Evolutionary conservation across 2,329 filamentous ascomycete species (phyloP).

Genomic region (Alternaria sp.): DNA sequence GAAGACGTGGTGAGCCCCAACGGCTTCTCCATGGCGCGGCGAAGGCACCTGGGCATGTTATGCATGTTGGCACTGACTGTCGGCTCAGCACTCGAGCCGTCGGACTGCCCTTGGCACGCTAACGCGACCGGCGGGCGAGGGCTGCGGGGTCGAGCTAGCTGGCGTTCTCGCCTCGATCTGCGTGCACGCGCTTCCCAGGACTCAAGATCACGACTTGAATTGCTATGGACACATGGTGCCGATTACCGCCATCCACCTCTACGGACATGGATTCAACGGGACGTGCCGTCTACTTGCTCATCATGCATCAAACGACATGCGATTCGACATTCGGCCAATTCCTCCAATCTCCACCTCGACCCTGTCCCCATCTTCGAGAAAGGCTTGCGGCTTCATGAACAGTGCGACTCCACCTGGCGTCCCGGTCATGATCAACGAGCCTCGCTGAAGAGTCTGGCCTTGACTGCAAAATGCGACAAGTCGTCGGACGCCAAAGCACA

Average conservation of each 20-base stretch:
- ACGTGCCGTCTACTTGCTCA: too few species aligned
- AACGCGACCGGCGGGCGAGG: background rate
- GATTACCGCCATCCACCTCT: too few species aligned
- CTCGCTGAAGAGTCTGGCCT: slow-evolving; percentile 42
- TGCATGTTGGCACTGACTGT: background rate
- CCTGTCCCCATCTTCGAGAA: slow-evolving; percentile 46
- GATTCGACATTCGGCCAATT: background rate
- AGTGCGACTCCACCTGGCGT: slow-evolving; percentile 53
- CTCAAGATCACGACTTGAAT: too few species aligned
- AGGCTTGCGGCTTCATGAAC: slow-evolving; percentile 49
- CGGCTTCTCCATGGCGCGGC: background rate
- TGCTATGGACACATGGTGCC: too few species aligned
- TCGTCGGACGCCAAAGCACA: background rate
- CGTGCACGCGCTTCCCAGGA: too few species aligned
- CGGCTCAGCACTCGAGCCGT: background rate
- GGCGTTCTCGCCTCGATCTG: too few species aligned
- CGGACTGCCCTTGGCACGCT: background rate
- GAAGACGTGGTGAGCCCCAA: background rate
- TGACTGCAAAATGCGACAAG: slow-evolving; percentile 20
- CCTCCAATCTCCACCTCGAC: slow-evolving; percentile 37
- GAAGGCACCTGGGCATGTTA: background rate
- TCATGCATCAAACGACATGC: too few species aligned
- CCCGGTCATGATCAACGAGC: slow-evolving; percentile 54
- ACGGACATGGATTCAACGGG: too few species aligned
- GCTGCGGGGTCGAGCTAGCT: too few species aligned